Conservation (phyloP, 768 basidiomycete genomes). For the Boletellus ananiceps region DNA sequence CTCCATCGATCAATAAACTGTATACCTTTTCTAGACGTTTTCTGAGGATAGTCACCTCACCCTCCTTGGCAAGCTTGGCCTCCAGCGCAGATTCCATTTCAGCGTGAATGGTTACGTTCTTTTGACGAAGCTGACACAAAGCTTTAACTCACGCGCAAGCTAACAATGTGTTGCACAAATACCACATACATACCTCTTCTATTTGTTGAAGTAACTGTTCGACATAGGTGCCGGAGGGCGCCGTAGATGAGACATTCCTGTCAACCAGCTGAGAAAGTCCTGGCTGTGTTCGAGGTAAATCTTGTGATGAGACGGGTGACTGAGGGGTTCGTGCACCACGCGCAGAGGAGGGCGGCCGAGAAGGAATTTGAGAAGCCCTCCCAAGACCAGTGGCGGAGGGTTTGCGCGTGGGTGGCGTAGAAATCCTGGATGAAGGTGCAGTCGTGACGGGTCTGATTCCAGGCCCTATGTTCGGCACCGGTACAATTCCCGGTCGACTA, state of each 20-base stretch:
- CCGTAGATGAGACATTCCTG: constrained; percentile 2
- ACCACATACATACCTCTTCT: constrained; percentile 40
- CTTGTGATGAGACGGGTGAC: constrained; percentile 21
- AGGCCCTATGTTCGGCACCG: constrained; percentile 8
- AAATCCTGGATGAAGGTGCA: constrained; percentile 12
- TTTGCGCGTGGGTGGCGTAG: constrained; percentile 9
- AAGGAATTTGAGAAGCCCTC: constrained; percentile 4
- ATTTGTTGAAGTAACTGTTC: constrained; percentile 34
- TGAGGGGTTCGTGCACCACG: constrained; percentile 8
- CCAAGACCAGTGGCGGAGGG: constrained; percentile 7
- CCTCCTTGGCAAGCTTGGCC: constrained; percentile 55
- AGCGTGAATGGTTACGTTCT: constrained; percentile 43
- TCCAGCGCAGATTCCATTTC: constrained; percentile 47
- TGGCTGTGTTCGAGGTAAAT: constrained; percentile 11
- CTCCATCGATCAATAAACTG: not conserved
- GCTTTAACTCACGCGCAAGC: constrained; percentile 10
- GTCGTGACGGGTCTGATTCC: constrained; percentile 6
- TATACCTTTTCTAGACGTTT: constrained; percentile 64
- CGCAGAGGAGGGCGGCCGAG: constrained; percentile 15
- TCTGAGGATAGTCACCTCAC: constrained; percentile 65
- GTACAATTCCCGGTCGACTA: constrained; percentile 9
- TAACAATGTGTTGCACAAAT: constrained; percentile 2
- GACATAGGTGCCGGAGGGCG: constrained; percentile 1
- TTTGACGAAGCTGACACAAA: constrained; percentile 43
- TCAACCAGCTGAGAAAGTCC: constrained; percentile 8